These are phyloP conservation scores for Euphrasia confusa DNA, from an alignment of 257 asterid species.

Conservation along the genomic window DNA sequence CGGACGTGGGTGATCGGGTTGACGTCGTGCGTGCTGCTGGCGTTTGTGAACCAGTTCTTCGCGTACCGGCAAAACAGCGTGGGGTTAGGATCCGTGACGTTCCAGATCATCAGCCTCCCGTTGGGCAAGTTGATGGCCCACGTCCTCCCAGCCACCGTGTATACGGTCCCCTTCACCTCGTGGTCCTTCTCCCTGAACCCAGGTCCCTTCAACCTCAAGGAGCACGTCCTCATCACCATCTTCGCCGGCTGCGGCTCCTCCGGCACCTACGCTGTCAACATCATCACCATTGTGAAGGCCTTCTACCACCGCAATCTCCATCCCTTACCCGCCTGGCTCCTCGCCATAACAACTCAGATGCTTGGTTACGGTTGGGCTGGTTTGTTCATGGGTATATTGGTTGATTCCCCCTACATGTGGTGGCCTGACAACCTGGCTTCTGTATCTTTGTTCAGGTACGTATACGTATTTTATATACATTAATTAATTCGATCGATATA, in stretches of 20 bases:
- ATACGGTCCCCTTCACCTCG: constrained; percentile 31
- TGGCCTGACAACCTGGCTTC: constrained; percentile 61
- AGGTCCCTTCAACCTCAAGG: constrained; percentile 59
- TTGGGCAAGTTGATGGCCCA: constrained; percentile 49
- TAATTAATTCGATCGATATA: no score
- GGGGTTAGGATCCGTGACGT: constrained; percentile 33
- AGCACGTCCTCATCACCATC: constrained; percentile 65
- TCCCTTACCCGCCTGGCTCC: constrained; percentile 38
- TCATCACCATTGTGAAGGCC: constrained; percentile 47
- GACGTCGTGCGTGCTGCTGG: constrained; percentile 34
- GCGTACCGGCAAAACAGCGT: constrained; percentile 43
- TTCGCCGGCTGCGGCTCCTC: constrained; percentile 31
- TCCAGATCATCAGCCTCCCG: constrained; percentile 57
- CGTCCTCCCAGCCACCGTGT: constrained; percentile 31
- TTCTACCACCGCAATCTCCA: constrained; percentile 41
- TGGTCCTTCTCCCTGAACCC: constrained; percentile 59
- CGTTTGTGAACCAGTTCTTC: constrained; percentile 53
- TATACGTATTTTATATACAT: no score
- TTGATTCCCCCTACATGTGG: constrained; percentile 77
- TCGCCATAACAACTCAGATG: constrained; percentile 39
- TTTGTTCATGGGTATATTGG: constrained; percentile 40
- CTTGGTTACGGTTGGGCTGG: constrained; percentile 88
- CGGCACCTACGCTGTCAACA: constrained; percentile 47
- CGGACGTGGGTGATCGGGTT: constrained; percentile 65
- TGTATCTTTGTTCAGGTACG: constrained; percentile 57